Evolutionary conservation across 768 basidiomycete genomes (phyloP), one percentile per base, ranked within the genome.

Genomic region (Pleurotus cornucopiae): DNA sequence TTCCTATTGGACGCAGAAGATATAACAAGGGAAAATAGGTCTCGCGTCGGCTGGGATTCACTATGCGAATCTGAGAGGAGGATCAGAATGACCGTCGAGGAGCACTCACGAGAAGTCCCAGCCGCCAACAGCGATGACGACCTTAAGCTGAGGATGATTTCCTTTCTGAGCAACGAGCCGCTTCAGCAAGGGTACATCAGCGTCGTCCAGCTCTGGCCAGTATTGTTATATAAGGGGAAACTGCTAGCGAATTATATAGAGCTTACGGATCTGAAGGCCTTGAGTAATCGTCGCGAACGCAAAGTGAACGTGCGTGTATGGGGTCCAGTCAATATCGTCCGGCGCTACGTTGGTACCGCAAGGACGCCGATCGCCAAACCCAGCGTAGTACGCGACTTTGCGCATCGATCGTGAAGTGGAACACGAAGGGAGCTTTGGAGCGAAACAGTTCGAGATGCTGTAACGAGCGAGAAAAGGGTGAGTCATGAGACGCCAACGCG

Each of bases 301-400:
- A 38, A 60, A 64, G 14, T 44, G 58, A 47, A 60, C 58, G 26
- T 60, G 30, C 7, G 58, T 59, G 40, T 57, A 63, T 12, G 52
- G 58, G n/a, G 46, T 20, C 54, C 57, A 58, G 48, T 66, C 45
- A 37, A 63, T 60, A 13, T 63, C 47, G 18, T 56, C 52, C 21
- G 61, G 60, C 25, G 25, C 48, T 2, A 62, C 53, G 38, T 55
- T 51, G 9, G 5, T 44, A 21, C 47, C 54, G 21, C 59, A 62
- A 6, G 47, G 16, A 5, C 64, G 47, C n/a, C 57, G 53, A 38
- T 60, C 51, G 7, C 57, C 64, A 59, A 59, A 65, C 2, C 64
- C 64, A 0, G 61, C 64, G 43, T 64, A 65, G 55, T 65, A 64
- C 1, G 59, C 64, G 30, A 65, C 48, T 18, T 63, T 63, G 6